phyloP scores from a whole-genome alignment of 495 filamentous ascomycete genomes.

The Hyphodiscus hymeniophilus region DNA sequence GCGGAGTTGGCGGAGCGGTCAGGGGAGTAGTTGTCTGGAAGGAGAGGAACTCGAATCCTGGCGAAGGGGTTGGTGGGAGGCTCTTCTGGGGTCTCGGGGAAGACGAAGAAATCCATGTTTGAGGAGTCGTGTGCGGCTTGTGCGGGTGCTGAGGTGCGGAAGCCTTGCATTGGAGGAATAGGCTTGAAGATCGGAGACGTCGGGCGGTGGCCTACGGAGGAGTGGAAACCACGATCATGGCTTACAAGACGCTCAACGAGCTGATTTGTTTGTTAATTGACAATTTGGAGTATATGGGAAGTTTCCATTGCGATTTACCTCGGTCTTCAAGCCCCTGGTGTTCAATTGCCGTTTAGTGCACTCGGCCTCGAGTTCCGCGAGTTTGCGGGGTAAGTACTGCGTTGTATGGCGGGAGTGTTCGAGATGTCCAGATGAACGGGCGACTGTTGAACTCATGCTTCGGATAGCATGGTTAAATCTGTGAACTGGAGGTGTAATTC shows the following conservation, averaged over 20 bases:
- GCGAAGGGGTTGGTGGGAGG: constrained; percentile 20
- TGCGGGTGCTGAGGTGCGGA: constrained; percentile 16
- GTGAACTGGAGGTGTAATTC: constrained; percentile 18
- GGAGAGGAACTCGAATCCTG: constrained; percentile 23
- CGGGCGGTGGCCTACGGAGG: constrained; percentile 5
- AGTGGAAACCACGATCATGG: constrained; percentile 12
- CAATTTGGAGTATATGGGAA: not conserved
- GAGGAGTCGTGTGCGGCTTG: constrained; percentile 16
- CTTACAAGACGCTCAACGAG: constrained; percentile 21
- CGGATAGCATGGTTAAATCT: constrained; percentile 15
- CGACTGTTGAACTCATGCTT: constrained; percentile 13
- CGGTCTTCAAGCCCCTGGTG: constrained; percentile 15
- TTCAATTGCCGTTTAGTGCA: constrained; percentile 16
- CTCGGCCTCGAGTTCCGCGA: constrained; percentile 16
- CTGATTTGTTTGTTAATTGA: not conserved
- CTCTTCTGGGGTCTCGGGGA: constrained; percentile 14
- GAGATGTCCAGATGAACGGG: constrained; percentile 15
- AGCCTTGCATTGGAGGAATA: constrained; percentile 24
- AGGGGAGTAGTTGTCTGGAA: constrained; percentile 24
- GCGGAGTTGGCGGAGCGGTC: constrained; percentile 17
- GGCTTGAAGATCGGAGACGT: constrained; percentile 1
- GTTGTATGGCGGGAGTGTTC: constrained; percentile 8
- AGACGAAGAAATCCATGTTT: constrained; percentile 22
- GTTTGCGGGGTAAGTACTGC: constrained; percentile 19
- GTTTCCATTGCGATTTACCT: constrained; percentile 17